A percentile compares a stretch with the other conserved stretches of the same genome.
phyloP scores from a whole-genome alignment of 73 alveolate genomes.

The Symbiodinium pilosum region DNA sequence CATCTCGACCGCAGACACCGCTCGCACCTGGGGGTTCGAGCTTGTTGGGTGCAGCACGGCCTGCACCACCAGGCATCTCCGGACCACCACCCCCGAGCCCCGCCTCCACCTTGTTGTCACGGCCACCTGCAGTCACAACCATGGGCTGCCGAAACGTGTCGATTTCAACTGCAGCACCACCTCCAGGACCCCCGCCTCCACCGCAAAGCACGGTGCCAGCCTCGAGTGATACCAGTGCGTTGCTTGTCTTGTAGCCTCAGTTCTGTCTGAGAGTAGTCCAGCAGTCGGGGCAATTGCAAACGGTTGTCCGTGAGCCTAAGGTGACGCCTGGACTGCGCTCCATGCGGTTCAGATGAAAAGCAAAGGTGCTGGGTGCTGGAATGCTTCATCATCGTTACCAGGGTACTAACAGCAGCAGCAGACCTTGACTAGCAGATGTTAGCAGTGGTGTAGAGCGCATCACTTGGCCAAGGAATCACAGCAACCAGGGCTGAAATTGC shows the following conservation, averaged over 20 bases:
- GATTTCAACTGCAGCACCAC: neutral
- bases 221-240: too few relatives aligned
- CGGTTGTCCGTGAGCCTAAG: neutral
- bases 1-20: neutral
- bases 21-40: neutral
- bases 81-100: constrained; percentile 7
- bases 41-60: neutral
- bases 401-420: too few relatives aligned
- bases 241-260: too few relatives aligned
- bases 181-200: neutral
- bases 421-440: too few relatives aligned
- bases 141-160: neutral
- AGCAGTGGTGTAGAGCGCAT: too few relatives aligned
- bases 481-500: too few relatives aligned
- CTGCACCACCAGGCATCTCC: neutral
- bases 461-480: too few relatives aligned
- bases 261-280: too few relatives aligned
- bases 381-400: too few relatives aligned
- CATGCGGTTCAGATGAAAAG: neutral
- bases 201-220: neutral
- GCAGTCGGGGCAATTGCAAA: too few relatives aligned
- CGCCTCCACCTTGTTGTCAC: neutral
- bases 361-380: neutral
- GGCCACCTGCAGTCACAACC: neutral
- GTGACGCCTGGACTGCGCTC: constrained; percentile 8